Evolutionary conservation across 176 grass and related monocot species (phyloP).

Genomic region (Themeda triandra): DNA sequence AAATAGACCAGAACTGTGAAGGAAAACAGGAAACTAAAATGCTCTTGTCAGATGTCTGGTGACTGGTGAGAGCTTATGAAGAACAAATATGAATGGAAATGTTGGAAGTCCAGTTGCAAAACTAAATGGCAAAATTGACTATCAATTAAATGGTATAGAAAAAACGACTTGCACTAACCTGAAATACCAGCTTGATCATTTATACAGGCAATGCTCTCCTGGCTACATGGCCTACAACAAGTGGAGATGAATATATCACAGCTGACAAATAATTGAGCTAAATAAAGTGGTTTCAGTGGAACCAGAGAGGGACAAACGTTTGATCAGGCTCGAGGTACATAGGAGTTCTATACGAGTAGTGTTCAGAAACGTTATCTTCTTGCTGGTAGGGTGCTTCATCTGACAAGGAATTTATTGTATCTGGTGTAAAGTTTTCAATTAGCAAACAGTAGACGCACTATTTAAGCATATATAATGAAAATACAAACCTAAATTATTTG

Average conservation of each 20-base stretch:
- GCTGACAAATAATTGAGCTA: neutral
- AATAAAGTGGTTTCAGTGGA: slow-evolving; percentile 14
- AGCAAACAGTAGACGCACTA: slow-evolving; percentile 18
- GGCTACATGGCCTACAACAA: slow-evolving; percentile 31
- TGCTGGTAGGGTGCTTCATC: slow-evolving; percentile 6
- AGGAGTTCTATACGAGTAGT: slow-evolving; percentile 23
- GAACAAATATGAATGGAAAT: neutral
- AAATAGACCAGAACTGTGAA: neutral
- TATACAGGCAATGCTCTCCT: slow-evolving; percentile 34
- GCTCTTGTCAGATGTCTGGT: neutral
- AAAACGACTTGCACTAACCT: slow-evolving; percentile 34
- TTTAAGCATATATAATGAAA: slow-evolving; percentile 4
- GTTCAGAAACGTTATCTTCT: slow-evolving; percentile 27
- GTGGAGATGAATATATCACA: slow-evolving; percentile 15
- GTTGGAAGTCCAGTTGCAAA: too few relatives aligned
- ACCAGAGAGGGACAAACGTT: slow-evolving; percentile 21
- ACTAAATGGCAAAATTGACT: neutral
- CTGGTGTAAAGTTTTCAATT: slow-evolving; percentile 23
- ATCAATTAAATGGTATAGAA: neutral
- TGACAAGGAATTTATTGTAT: slow-evolving; percentile 39
- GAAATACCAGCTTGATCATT: slow-evolving; percentile 31
- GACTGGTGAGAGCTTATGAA: neutral
- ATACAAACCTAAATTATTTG: slow-evolving; percentile 38
- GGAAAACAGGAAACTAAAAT: neutral
- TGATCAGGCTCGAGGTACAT: slow-evolving; percentile 30